Evolutionary conservation across 352 stramenopile genomes (phyloP), one percentile per base, ranked within the genome.

Genomic region (Phytophthora palmivora): DNA sequence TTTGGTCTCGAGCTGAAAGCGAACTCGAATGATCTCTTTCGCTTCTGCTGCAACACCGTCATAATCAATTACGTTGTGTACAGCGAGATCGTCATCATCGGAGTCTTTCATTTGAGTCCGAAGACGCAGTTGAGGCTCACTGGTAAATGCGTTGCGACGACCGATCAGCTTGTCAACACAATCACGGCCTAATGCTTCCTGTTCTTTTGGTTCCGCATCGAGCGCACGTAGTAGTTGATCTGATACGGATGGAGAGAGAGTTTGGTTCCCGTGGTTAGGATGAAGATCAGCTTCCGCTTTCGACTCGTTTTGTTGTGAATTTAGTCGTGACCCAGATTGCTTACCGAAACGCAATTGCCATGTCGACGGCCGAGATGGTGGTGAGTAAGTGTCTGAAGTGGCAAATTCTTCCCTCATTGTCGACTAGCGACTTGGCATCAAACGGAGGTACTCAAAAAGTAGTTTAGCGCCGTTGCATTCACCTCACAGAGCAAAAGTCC

Each of bases 291-390:
- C 39, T 32, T 65, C 52, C 15, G 28, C 15, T 28, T 46, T 50
- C 12, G 22, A 30, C 15, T 16, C 4, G 1, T 26, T 53, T 18
- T 42, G 18, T 11, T 44, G 39, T 9, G 18, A 16, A 53, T 56
- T 11, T 21, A 18, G 19, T 28, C 37, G 34, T 28, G 37, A 55
- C 33, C 33, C 12, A 18, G 63, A 56, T n/a, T 72, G 72, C 30
- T 79, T 79, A 6, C 82, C 72, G 21, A 91, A 91, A 38, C 75
- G 78, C 15, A 84, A 54, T 66, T 88, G 77, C 82, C 82, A 91
- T 21, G 68, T 54, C 15, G 82, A 91, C 21, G 70, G 76, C 49
- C 63, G 49, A 21, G 32, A 14, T 49, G 74, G 54, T 11, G 77
- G 76, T 28, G 74, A 74, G 21, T 69, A 44, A 15, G 42, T 49